Conservation (phyloP, 352 stramenopile genomes). For the Globisporangium yorkense region DNA sequence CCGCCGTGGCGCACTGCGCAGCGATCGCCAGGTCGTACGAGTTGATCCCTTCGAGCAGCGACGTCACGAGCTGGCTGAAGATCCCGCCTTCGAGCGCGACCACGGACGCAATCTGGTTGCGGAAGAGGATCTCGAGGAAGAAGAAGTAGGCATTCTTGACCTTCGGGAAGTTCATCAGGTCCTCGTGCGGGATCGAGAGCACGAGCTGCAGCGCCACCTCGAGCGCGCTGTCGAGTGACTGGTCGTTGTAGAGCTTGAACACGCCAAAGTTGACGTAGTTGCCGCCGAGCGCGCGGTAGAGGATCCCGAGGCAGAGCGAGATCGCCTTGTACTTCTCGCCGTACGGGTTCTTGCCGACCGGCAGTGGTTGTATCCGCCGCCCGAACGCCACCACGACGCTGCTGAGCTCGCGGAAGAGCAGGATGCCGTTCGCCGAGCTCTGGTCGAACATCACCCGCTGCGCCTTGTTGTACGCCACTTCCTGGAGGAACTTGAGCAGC, state of each 20-base stretch:
- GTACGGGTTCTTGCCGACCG: slow-evolving; percentile 90
- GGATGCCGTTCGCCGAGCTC: slow-evolving; percentile 96
- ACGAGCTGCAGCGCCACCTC: slow-evolving; percentile 94
- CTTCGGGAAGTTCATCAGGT: slow-evolving; percentile 97
- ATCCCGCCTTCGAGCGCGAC: slow-evolving; percentile 90
- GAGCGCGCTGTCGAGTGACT: slow-evolving; percentile 91
- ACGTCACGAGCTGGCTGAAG: slow-evolving; percentile 96
- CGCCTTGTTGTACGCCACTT: slow-evolving; percentile 93
- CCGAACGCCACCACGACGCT: slow-evolving; percentile 96
- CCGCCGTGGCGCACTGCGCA: slow-evolving; percentile 92
- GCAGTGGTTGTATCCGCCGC: slow-evolving; percentile 72
- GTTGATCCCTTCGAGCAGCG: slow-evolving; percentile 86
- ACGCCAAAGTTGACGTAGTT: slow-evolving; percentile 99
- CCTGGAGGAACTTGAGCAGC: slow-evolving; percentile 96
- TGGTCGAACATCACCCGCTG: slow-evolving; percentile 98
- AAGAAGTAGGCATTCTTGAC: slow-evolving; percentile 97
- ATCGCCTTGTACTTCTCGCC: slow-evolving; percentile 98
- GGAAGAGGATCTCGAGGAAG: slow-evolving; percentile 98
- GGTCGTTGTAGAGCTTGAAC: slow-evolving; percentile 98
- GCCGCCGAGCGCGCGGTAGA: slow-evolving; percentile 82
- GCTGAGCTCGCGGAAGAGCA: slow-evolving; percentile 96
- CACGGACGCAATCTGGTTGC: slow-evolving; percentile 94
- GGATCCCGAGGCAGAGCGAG: slow-evolving; percentile 90
- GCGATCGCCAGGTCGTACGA: slow-evolving; percentile 91
- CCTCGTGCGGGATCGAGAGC: slow-evolving; percentile 93